Conservation (phyloP, 108 stramenopile species). For the Cylindrotheca fusiformis region DNA sequence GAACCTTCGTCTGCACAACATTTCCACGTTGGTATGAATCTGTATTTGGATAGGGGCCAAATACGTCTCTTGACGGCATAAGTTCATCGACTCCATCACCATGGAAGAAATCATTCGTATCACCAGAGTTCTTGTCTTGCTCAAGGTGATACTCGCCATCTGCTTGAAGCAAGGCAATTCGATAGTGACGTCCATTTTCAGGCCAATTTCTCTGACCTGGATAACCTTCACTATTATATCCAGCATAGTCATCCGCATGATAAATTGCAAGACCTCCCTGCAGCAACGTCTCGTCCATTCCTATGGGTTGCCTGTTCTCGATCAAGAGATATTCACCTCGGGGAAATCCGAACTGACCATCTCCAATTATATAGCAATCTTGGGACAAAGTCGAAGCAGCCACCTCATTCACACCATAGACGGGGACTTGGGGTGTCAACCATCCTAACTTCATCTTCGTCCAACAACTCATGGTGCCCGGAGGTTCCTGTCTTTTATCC, state of each 20-base stretch:
- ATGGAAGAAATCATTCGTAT: constrained; percentile 18
- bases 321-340: constrained; percentile 57
- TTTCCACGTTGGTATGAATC: constrained; percentile 43
- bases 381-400: constrained; percentile 9
- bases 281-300: constrained; percentile 35
- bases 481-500: constrained; percentile 31
- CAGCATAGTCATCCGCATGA: constrained; percentile 47
- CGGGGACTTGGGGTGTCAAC: constrained; percentile 24
- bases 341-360: constrained; percentile 38
- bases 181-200: constrained; percentile 59
- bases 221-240: constrained; percentile 23
- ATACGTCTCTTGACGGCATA: constrained; percentile 1
- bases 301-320: constrained; percentile 56
- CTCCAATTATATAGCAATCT: constrained; percentile 17
- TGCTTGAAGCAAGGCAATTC: constrained; percentile 60
- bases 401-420: constrained; percentile 19
- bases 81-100: constrained; percentile 13
- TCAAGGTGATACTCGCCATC: constrained; percentile 80
- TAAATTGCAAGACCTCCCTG: constrained; percentile 54
- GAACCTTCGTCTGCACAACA: constrained; percentile 27
- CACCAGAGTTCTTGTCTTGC: constrained; percentile 23
- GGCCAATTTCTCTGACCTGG: constrained; percentile 59
- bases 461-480: constrained; percentile 46
- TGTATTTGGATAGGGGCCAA: constrained; percentile 42
- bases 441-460: constrained; percentile 48